Evolutionary conservation across 768 basidiomycete genomes (phyloP).

Genomic region (Agrocybe praecox): DNA sequence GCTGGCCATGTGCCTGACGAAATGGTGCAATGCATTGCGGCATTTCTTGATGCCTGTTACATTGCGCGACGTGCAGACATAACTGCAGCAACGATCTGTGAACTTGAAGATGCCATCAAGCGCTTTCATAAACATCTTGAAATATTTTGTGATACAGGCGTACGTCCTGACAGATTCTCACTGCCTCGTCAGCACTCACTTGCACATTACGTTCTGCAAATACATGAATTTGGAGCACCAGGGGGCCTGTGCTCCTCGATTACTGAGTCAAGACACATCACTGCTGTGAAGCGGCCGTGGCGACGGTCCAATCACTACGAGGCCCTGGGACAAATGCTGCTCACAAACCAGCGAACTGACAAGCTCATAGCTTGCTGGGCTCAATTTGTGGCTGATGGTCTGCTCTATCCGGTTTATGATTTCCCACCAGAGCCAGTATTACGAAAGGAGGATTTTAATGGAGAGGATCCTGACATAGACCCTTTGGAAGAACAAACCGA

Average conservation of each 20-base stretch:
- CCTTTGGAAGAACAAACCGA: neutral
- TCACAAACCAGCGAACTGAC: slow-evolving; percentile 22
- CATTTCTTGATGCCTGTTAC: slow-evolving; percentile 32
- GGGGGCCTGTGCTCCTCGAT: slow-evolving; percentile 33
- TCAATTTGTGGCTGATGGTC: neutral
- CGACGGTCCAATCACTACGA: slow-evolving; percentile 25
- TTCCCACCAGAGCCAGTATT: neutral
- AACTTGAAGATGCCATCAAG: slow-evolving; percentile 14
- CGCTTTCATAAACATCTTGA: slow-evolving; percentile 22
- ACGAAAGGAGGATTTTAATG: neutral
- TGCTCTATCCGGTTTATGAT: neutral
- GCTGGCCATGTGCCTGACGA: slow-evolving; percentile 24
- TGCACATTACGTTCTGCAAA: slow-evolving; percentile 24
- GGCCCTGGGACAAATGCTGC: slow-evolving; percentile 33
- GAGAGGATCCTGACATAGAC: too few species aligned
- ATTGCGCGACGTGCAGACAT: slow-evolving; percentile 16
- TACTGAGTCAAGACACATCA: slow-evolving; percentile 31
- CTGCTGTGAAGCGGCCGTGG: slow-evolving; percentile 34
- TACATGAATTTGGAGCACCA: slow-evolving; percentile 28
- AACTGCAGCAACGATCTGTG: slow-evolving; percentile 10
- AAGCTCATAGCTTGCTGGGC: slow-evolving; percentile 24
- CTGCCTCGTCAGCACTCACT: slow-evolving; percentile 34
- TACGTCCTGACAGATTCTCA: slow-evolving; percentile 19
- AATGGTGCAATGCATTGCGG: slow-evolving; percentile 24
- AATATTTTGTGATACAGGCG: slow-evolving; percentile 20